Conservation (phyloP, 176 grass and related monocot species). For the Zoysia pacifica region DNA sequence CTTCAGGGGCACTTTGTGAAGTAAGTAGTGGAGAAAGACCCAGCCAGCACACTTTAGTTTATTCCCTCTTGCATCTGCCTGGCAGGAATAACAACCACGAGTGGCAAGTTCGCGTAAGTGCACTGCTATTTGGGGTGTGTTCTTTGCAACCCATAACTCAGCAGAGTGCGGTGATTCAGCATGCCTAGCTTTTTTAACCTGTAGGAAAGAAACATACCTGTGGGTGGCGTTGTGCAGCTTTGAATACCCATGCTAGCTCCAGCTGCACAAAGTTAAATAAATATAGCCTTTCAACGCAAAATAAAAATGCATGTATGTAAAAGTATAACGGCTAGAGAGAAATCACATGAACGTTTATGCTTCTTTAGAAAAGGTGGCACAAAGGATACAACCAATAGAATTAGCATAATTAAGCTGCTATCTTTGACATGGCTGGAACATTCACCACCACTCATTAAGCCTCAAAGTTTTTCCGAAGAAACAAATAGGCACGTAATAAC, state of each 20-base stretch:
- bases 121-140: slow-evolving; percentile 40
- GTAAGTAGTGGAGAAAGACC: slow-evolving; percentile 50
- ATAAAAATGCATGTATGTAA: slow-evolving; percentile 18
- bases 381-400: slow-evolving; percentile 37
- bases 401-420: slow-evolving; percentile 46
- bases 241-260: slow-evolving; percentile 47
- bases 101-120: slow-evolving; percentile 49
- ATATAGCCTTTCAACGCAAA: slow-evolving; percentile 22
- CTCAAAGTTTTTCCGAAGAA: slow-evolving; percentile 8
- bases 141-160: slow-evolving; percentile 48
- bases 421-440: slow-evolving; percentile 40
- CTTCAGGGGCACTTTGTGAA: slow-evolving; percentile 39
- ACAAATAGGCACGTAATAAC: slow-evolving; percentile 10
- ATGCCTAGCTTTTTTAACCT: slow-evolving; percentile 54
- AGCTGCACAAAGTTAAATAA: slow-evolving; percentile 40
- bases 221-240: slow-evolving; percentile 38
- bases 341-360: slow-evolving; percentile 40
- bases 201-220: slow-evolving; percentile 48
- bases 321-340: slow-evolving; percentile 38
- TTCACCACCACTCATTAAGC: slow-evolving; percentile 35
- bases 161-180: slow-evolving; percentile 31
- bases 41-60: slow-evolving; percentile 41
- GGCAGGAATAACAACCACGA: slow-evolving; percentile 54
- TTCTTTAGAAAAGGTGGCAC: slow-evolving; percentile 32
- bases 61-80: slow-evolving; percentile 39